These are phyloP conservation scores for Candida chauliodis DNA, from an alignment of 805 yeast genomes.

Conservation along the genomic window DNA sequence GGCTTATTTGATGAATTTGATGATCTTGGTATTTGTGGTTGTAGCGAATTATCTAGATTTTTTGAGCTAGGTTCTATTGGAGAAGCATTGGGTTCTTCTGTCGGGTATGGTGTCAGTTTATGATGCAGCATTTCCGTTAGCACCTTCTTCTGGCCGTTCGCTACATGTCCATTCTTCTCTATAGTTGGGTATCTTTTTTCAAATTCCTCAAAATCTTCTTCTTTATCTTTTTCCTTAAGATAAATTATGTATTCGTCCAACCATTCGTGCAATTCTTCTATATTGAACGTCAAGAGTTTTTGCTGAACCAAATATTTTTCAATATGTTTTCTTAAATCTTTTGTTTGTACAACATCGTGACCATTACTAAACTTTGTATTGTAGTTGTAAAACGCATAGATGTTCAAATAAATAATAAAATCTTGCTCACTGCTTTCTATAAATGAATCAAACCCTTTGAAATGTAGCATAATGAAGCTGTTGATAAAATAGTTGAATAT, in stretches of 20 bases:
- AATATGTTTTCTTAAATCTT: conserved; percentile 7
- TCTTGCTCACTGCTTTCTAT: conserved; percentile 34
- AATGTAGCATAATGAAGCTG: conserved; percentile 40
- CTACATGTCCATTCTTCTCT: not conserved
- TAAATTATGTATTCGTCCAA: conserved; percentile 36
- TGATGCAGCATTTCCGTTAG: not conserved
- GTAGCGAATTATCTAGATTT: not conserved
- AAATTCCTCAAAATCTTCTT: conserved; percentile 8
- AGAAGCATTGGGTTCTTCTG: not conserved
- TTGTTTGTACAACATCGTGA: conserved; percentile 19
- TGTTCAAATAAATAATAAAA: conserved; percentile 39
- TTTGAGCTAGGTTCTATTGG: not conserved
- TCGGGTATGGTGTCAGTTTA: conserved; percentile 2
- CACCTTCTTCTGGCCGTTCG: not conserved
- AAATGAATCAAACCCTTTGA: conserved; percentile 39
- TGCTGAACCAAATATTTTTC: conserved; percentile 24
- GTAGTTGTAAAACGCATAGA: conserved; percentile 37
- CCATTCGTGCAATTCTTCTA: conserved; percentile 35
- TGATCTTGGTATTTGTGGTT: not conserved
- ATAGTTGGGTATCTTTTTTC: conserved; percentile 2
- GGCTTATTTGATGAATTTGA: not conserved
- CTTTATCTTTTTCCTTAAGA: conserved; percentile 25
- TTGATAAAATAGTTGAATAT: conserved; percentile 42
- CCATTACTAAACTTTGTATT: conserved; percentile 22
- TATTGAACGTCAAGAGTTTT: conserved; percentile 30